phyloP scores from a whole-genome alignment of 2,329 filamentous ascomycete species.

The Trichoderma arundinaceum region DNA sequence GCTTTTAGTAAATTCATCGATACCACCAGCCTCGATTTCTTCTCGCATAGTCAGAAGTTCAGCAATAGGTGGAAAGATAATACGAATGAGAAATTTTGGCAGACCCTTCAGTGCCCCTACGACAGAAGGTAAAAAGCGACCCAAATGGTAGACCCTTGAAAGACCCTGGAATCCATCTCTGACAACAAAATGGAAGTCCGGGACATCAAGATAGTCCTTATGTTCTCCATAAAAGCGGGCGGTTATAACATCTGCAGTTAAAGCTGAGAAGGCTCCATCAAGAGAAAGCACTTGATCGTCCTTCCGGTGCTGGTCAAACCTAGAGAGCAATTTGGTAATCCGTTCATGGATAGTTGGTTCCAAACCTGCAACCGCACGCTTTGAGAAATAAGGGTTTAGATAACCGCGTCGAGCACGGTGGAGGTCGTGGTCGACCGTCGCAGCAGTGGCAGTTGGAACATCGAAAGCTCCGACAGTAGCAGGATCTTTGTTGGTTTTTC shows the following conservation, averaged over 20 bases:
- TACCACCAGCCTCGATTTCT: constrained; percentile 22
- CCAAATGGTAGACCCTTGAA: constrained; percentile 29
- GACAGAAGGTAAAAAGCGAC: constrained; percentile 29
- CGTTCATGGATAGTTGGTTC: constrained; percentile 35
- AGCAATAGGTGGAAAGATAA: constrained; percentile 23
- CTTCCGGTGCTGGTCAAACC: constrained; percentile 15
- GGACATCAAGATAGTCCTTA: constrained; percentile 30
- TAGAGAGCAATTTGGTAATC: constrained; percentile 22
- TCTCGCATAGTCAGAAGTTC: constrained; percentile 25
- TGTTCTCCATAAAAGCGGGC: constrained; percentile 33
- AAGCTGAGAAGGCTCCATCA: constrained; percentile 33
- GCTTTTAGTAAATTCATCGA: background rate
- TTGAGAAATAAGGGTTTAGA: constrained; percentile 38
- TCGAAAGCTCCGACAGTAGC: constrained; percentile 21
- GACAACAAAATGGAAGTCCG: constrained; percentile 26
- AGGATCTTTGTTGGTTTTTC: constrained; percentile 28
- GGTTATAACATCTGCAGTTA: constrained; percentile 35
- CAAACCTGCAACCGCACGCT: constrained; percentile 33
- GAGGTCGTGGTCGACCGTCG: constrained; percentile 31
- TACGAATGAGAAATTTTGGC: constrained; percentile 18
- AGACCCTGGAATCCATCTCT: constrained; percentile 26
- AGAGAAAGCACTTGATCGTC: constrained; percentile 25
- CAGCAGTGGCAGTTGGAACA: constrained; percentile 18
- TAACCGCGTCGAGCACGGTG: constrained; percentile 31
- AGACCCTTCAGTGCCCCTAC: constrained; percentile 12